A percentile compares a stretch with the other conserved stretches of the same genome.
Conservation (phyloP, 2,329 filamentous ascomycete species). For the Parastagonospora avenae region DNA sequence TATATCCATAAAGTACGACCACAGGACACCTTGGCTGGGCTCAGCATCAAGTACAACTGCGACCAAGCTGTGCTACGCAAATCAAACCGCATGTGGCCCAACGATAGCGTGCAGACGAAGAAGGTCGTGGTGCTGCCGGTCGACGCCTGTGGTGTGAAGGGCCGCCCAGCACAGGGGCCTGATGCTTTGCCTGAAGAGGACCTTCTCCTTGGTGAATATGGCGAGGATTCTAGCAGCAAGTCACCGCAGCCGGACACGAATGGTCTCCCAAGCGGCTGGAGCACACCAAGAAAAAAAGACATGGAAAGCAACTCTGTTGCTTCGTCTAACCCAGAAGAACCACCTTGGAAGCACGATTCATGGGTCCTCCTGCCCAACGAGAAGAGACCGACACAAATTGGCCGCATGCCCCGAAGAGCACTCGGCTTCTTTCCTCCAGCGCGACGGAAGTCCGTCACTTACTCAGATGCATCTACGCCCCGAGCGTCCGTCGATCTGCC, state of each 20-base stretch:
- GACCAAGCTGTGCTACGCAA: conserved; percentile 81
- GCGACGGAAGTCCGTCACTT: conserved; percentile 79
- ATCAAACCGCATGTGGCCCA: conserved; percentile 92
- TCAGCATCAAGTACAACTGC: conserved; percentile 89
- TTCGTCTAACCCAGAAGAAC: conserved; percentile 59
- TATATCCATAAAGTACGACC: conserved; percentile 87
- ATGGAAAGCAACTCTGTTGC: conserved; percentile 36
- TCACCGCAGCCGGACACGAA: conserved; percentile 22
- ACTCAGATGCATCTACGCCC: conserved; percentile 68
- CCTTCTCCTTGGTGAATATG: conserved; percentile 40
- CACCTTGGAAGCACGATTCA: conserved; percentile 82
- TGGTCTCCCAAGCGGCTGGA: conserved; percentile 44
- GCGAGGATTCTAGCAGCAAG: conserved; percentile 21
- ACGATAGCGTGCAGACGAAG: conserved; percentile 85
- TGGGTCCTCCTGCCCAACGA: conserved; percentile 83
- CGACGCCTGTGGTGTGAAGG: conserved; percentile 84
- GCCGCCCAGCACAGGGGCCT: conserved; percentile 58
- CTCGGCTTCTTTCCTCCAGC: conserved; percentile 92
- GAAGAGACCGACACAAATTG: conserved; percentile 78
- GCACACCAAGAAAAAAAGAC: conserved; percentile 42
- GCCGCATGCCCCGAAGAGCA: conserved; percentile 76
- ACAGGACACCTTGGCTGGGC: conserved; percentile 85
- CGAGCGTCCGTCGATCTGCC: conserved; percentile 67
- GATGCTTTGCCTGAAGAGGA: conserved; percentile 46
- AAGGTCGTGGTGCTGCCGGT: conserved; percentile 84